Evolutionary conservation across 2,329 filamentous ascomycete species (phyloP).

Genomic region (Ascochyta lentis): DNA sequence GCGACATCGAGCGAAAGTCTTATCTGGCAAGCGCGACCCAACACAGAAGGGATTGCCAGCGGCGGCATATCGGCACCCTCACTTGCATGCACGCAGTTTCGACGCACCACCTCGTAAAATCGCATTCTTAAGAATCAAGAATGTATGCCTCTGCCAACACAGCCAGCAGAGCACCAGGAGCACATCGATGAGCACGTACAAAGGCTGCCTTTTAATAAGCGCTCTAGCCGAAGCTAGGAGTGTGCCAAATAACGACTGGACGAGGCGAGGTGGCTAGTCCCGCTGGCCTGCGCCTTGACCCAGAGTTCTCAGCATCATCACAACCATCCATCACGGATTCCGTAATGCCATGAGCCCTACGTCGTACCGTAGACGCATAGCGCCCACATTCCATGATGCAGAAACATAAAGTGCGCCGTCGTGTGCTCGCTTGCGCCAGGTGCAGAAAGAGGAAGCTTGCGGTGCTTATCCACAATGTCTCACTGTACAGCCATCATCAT

Average conservation of each 20-base stretch:
- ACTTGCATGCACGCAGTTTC: constrained; percentile 4
- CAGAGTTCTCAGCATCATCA: constrained; percentile 18
- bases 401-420: constrained; percentile 43
- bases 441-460: constrained; percentile 47
- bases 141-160: neutral
- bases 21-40: constrained; percentile 26
- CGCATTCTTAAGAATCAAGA: constrained; percentile 6
- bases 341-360: constrained; percentile 32
- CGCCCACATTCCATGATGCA: constrained; percentile 33
- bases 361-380: constrained; percentile 21
- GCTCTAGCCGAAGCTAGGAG: constrained; percentile 10
- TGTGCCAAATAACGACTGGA: neutral
- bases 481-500: constrained; percentile 9
- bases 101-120: neutral
- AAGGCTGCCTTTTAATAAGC: constrained; percentile 4
- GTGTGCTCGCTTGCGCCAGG: constrained; percentile 46
- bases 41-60: constrained; percentile 21
- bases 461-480: constrained; percentile 27
- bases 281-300: constrained; percentile 7
- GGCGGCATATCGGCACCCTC: constrained; percentile 2
- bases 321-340: constrained; percentile 12
- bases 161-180: constrained; percentile 1
- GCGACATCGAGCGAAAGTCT: constrained; percentile 16
- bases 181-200: neutral
- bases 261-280: neutral